Percentiles rank a stretch among this genome's conserved stretches.
Conservation (phyloP, 148 eudicot genomes). For the Vaccinium corymbosum region DNA sequence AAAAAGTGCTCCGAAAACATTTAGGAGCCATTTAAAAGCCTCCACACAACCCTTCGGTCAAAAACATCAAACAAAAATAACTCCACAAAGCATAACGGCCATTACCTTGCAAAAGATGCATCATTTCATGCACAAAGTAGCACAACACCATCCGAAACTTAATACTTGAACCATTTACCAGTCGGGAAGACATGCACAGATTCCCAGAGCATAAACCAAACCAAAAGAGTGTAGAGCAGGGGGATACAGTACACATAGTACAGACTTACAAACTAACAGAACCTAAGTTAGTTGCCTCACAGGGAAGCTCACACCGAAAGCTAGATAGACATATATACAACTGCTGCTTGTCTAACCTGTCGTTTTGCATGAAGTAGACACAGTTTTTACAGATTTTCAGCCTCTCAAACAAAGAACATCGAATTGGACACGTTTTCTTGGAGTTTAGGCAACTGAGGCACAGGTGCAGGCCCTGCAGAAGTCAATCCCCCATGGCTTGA, state of each 20-base stretch:
- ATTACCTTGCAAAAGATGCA: not conserved
- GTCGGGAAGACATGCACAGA: not conserved
- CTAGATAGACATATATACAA: not conserved
- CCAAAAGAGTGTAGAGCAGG: not conserved
- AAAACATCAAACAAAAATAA: not conserved
- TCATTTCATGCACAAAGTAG: not conserved
- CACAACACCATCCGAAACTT: not conserved
- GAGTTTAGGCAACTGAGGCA: conserved; percentile 72
- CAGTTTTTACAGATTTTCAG: not conserved
- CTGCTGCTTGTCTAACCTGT: not conserved
- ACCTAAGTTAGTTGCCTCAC: not conserved
- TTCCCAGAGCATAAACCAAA: not conserved
- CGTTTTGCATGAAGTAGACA: not conserved
- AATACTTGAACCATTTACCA: not conserved
- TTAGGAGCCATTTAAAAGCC: not conserved
- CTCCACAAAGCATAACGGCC: not conserved
- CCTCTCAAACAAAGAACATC: conserved; percentile 72
- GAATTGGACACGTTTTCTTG: conserved; percentile 63
- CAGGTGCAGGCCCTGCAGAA: conserved; percentile 57
- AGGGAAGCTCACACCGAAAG: conserved; percentile 1
- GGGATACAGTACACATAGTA: not conserved
- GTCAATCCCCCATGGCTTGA: conserved; percentile 71
- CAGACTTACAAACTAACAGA: not conserved
- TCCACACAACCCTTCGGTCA: not conserved
- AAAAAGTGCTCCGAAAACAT: not conserved